Evolutionary conservation across 129 eudicot genomes (phyloP), one percentile per base, ranked within the genome.

Genomic region (Arctium lappa): DNA sequence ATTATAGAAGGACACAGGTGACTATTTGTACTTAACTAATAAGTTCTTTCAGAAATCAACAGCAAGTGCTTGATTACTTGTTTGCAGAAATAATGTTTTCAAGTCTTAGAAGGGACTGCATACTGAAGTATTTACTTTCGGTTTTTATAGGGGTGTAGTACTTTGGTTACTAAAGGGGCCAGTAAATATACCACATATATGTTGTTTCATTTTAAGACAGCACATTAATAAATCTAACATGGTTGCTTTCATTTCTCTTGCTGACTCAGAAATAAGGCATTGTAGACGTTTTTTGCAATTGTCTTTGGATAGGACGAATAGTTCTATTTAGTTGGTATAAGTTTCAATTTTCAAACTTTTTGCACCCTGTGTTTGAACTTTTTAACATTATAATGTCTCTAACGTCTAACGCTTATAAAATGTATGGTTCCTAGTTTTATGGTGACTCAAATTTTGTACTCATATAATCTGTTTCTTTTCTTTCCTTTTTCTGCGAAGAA

Each of bases 1-100:
- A 86, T 85, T 71, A 48, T 74, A 90, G 87, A 27, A 91, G 84
- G 82, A 76, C 78, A 79, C 95, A 93, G 92, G 99, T 95, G 79
- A 72, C 63, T 69, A 29, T 74, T 8, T 44, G 65, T 10, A 44
- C 38, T 62, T 18, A 75, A 42, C 68, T 75, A 18, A 62, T 16
- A 62, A 65, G 70, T 27, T 65, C 70, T n/a, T 65, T 65, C 70
- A 27, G 22, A 50, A 2, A 11, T 50, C 62, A 50, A 50, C 11
- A 12, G 62, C n/a, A 50, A 10, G 62, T 50, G 62, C 62, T 50
- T 50, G 62, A 50, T 50, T 50, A 15, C 62, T 50, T 50, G 4
- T 50, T 22, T 44, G 8, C 75, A 6, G 7, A 69, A 18, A 9
- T 27, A 50, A 11, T 22, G 8, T 71, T 34, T 48, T 3, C 5